Base-by-base conservation (phyloP, 169 alveolate species). In the Babesia ovata region DNA sequence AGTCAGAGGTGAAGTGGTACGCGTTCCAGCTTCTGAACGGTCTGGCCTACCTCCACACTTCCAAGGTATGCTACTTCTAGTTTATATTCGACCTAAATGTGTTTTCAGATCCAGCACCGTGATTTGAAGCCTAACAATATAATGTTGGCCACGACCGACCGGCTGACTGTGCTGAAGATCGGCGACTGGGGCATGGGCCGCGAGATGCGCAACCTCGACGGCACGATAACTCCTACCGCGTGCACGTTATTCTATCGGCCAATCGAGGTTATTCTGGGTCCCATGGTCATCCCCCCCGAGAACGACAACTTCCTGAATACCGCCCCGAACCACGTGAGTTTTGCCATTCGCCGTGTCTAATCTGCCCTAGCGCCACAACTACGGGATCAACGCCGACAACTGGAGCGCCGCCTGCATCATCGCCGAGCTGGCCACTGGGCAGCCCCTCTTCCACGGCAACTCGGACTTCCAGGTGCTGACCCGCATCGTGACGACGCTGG, bases 1-100 rank as follows among this genome's bases (percentile, higher is more conserved):
- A 89, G 42, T 54, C 50, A 4, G 95, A 91, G 61, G 95, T 94
- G 14, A 94, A 95, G 82, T 83, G 92, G 75, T 92, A 94, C 75
- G 90, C 97, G 12, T 96, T 94, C 70, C 98, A 98, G 83, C 92
- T 98, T 22, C 86, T 98, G 71, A 95, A 96, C 74, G 99, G 99
- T 33, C 87, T 96, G 54, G 98, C 97, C 9, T 96, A 95, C 85
- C 94, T 98, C 63, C 99, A 98, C 84, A 93, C 92, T 65, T 93
- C 95, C 66, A 94, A 91, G 83, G 94, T 92, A 74, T 59, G 83
- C 26, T 69, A 4, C 13, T 67, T 3, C 22, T 13, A 19, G 29
- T 22, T 50, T 3, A 11, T 19, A 39, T 16, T 28, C n/a, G 8
- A 13, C 19, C 9, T 42, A 22, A 58, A 3, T 56, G 19, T 21